Evolutionary conservation across 169 alveolate species (phyloP), one percentile per base, ranked within the genome.

Genomic region (Plasmodium ovale): DNA sequence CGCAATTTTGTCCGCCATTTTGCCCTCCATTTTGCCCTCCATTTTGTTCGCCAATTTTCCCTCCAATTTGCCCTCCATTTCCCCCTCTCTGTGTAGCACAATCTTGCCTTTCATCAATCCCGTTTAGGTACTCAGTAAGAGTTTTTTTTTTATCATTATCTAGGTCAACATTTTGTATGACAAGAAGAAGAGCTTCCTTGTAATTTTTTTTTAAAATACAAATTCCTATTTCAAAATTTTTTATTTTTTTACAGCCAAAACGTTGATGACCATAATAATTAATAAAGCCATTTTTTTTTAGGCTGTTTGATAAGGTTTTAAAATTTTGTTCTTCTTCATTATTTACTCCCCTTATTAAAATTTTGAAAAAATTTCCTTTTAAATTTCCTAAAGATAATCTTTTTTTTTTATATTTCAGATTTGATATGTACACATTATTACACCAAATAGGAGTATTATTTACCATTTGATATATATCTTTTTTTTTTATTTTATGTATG

Each of bases 241-340:
- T 95, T 23, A 97, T 92, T 65, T 92, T 90, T 49, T 94, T 93
- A 37, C 97, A 95, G 7, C 99, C 99, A 92, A 97, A 97, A 72
- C 99, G 88, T 87, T 97, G 98, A 93, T 96, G 87, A 6, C 99
- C 99, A 90, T 95, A 97, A 88, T 97, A 97, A 92, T 97, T 97
- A 29, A 97, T 89, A 87, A 97, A 97, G 4, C 99, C 99, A 42
- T 93, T 92, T 42, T 72, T 74, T 67, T 92, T 94, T 67, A 97
- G 49, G 44, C 84, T 91, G 56, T 95, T 93, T 21, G 96, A 84
- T n/a, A 94, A 88, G 47, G 82, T 65, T 19, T 91, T 77, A 27
- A 95, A 70, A 70, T 68, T 67, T 70, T 65, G 31, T 19, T 87
- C 54, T 39, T 37, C 87, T 72, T 65, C 39, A 47, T 77, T 85